Percentiles rank a stretch among this genome's conserved stretches.
These are phyloP conservation scores for Alectoria sarmentosa DNA, from an alignment of 495 filamentous ascomycete genomes.

Conservation along the genomic window DNA sequence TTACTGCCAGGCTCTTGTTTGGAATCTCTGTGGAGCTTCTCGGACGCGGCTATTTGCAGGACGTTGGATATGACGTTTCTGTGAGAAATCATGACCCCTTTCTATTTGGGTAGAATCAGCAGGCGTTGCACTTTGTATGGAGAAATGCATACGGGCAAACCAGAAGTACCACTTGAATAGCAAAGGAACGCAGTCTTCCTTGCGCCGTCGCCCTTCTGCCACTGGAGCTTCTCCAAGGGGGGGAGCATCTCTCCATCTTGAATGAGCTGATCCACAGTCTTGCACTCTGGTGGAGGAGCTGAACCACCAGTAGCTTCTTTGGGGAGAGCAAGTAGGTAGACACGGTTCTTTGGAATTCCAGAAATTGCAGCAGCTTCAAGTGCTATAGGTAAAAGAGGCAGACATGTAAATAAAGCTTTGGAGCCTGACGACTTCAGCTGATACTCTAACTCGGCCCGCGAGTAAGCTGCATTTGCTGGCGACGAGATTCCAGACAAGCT, in stretches of 20 bases:
- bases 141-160: slow-evolving; percentile 58
- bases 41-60: slow-evolving; percentile 54
- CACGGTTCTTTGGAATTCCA: slow-evolving; percentile 60
- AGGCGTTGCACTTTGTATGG: neutral
- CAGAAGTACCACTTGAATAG: slow-evolving; percentile 86
- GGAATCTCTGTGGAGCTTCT: slow-evolving; percentile 40
- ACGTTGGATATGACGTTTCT: slow-evolving; percentile 81
- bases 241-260: slow-evolving; percentile 55
- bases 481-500: slow-evolving; percentile 66
- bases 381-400: slow-evolving; percentile 62
- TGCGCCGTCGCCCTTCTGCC: slow-evolving; percentile 67
- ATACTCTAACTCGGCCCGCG: slow-evolving; percentile 64
- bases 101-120: slow-evolving; percentile 41
- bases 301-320: slow-evolving; percentile 41
- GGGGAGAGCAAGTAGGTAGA: slow-evolving; percentile 70
- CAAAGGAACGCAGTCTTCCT: slow-evolving; percentile 77
- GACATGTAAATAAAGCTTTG: slow-evolving; percentile 73
- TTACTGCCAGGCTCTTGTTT: slow-evolving; percentile 33
- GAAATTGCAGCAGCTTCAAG: slow-evolving; percentile 59
- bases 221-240: slow-evolving; percentile 56
- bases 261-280: slow-evolving; percentile 64
- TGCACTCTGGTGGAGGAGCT: slow-evolving; percentile 47
- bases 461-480: slow-evolving; percentile 81
- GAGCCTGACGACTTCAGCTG: slow-evolving; percentile 71
- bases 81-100: slow-evolving; percentile 93